Conservation (phyloP, 345 rosid genomes). For the Eucalyptus cloeziana region DNA sequence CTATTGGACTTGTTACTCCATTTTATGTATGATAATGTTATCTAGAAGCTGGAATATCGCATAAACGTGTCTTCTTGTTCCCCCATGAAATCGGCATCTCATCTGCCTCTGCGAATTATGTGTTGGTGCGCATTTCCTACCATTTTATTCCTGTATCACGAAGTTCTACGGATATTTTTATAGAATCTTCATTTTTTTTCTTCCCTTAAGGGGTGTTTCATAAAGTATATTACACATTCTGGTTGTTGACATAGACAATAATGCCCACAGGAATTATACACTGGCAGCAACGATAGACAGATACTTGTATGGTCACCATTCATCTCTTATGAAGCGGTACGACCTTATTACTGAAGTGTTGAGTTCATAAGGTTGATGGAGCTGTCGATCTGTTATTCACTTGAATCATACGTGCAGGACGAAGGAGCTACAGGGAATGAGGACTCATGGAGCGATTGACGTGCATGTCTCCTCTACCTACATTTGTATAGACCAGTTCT, state of each 20-base stretch:
- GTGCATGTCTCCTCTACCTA: not conserved
- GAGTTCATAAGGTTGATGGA: not conserved
- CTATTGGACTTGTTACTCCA: not conserved
- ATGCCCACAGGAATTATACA: conserved; percentile 58
- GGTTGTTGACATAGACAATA: not conserved
- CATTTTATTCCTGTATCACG: not conserved
- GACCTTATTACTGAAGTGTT: not conserved
- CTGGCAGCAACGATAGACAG: conserved; percentile 72
- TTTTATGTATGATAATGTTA: not conserved
- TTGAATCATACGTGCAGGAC: conserved; percentile 24
- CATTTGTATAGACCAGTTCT: not conserved
- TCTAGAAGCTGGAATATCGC: not conserved
- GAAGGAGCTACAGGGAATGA: conserved; percentile 25
- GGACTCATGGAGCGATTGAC: conserved; percentile 72
- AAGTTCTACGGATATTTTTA: not conserved
- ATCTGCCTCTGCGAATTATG: not conserved
- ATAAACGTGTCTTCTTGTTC: not conserved
- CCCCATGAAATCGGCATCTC: not conserved
- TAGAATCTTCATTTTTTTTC: not conserved
- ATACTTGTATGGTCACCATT: conserved; percentile 89
- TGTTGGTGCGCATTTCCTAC: not conserved
- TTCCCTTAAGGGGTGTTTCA: not conserved
- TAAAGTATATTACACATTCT: not conserved
- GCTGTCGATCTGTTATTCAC: not conserved
- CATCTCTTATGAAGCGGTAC: conserved; percentile 23